Base-by-base conservation (phyloP, 2,329 filamentous ascomycete species). In the Alternaria arbusti region DNA sequence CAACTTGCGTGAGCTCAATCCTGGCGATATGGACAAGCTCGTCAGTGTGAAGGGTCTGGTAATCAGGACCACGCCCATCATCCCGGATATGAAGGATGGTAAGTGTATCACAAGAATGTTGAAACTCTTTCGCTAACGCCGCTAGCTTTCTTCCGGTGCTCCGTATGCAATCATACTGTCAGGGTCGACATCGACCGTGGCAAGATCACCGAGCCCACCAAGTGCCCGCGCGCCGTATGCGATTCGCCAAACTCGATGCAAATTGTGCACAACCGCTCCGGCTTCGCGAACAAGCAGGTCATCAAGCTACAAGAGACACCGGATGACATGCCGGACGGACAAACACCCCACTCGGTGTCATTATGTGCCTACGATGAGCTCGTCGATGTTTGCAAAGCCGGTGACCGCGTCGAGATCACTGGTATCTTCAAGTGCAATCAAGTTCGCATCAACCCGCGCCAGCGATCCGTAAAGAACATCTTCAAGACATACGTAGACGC, bases 401-500 rank as follows among this genome's bases (percentile, higher is more conserved):
- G 96, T 88, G 96, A 99, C 79, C 89, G 96, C 63, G 91, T 99
- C 40, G 91, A 97, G 80, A 90, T 99, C 63, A 99, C 96, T 8
- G 96, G 96, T 73, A 97, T 99, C 72, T 99, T 98, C 87, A 91
- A 96, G 68, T 94, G 94, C 77, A 97, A 92, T 70, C 93, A 95
- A 50, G 94, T 99, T 57, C 91, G 96, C 20, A 90, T 98, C 66
- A 99, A 98, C 77, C 95, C 96, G 22, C 90, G 94, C 20, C 94
- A 97, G 82, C 87, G 96, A 65, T 92, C 93, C 0, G 89, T 98
- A 76, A 98, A 97, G 85, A 92, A 93, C 67, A 89, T 99, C 43
- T 97, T 97, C 87, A 99, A 98, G 85, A 99, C 96, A 0, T 99
- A 97, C 69, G 91, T 99, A 56, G 96, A 99, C 80, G 93, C 95